Evolutionary conservation across 371 early-diverging fungal genomes (phyloP).

Genomic region (Apophysomyces elegans): DNA sequence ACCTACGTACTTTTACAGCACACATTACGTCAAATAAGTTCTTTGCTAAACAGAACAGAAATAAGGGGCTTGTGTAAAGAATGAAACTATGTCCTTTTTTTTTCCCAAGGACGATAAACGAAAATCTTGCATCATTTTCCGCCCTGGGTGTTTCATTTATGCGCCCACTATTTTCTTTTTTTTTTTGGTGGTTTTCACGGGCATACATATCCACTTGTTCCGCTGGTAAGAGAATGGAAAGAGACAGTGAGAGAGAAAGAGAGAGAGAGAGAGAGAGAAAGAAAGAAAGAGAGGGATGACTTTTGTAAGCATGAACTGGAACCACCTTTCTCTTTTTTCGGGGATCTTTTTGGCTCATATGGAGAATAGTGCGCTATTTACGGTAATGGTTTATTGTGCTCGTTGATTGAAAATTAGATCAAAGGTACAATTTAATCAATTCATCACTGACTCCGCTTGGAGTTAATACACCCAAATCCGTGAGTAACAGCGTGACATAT

Average conservation of each 20-base stretch:
- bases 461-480: constrained; percentile 93
- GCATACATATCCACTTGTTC: background rate
- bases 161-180: background rate
- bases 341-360: too few species aligned
- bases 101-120: background rate
- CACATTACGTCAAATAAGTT: too few species aligned
- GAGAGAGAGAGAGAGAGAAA: background rate
- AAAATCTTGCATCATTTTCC: background rate
- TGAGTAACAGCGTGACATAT: constrained; percentile 88
- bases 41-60: too few species aligned
- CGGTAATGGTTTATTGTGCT: too few species aligned
- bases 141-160: constrained; percentile 7
- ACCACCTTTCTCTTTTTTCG: too few species aligned
- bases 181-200: too few species aligned
- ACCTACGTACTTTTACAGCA: too few species aligned
- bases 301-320: too few species aligned
- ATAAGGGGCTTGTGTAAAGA: background rate
- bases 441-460: constrained; percentile 93
- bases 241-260: background rate
- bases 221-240: background rate
- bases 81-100: background rate
- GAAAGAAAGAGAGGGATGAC: too few species aligned
- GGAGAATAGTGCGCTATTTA: too few species aligned
- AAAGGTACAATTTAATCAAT: constrained; percentile 83
- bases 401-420: constrained; percentile 23